Evolutionary conservation across 2,329 filamentous ascomycete species (phyloP).

Genomic region (Ophiostoma sp.): DNA sequence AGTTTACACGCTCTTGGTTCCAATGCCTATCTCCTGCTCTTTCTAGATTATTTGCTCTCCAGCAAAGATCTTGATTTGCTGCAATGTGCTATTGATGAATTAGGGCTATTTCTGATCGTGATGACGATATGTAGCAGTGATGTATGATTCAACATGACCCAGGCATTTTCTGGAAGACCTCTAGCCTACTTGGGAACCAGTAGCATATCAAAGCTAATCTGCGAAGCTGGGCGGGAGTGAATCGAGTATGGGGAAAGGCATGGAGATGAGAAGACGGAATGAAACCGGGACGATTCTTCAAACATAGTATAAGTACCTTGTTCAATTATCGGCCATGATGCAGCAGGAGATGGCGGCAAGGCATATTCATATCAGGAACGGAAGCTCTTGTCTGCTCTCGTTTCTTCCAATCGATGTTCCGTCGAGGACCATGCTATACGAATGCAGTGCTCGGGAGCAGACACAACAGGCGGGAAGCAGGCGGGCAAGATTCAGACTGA

Average conservation of each 20-base stretch:
- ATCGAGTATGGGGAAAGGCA: not conserved
- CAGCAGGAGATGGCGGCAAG: not conserved
- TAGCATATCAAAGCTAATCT: not conserved
- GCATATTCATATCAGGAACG: not conserved
- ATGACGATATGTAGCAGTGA: not conserved
- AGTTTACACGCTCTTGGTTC: not conserved
- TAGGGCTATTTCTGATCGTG: not conserved
- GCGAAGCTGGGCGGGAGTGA: not conserved
- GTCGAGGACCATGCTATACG: not conserved
- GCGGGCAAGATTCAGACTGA: not conserved
- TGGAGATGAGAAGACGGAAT: not conserved
- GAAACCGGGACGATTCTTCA: not conserved
- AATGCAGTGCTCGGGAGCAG: slow-evolving; percentile 4
- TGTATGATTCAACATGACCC: not conserved
- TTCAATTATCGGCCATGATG: not conserved
- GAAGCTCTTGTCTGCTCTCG: not conserved
- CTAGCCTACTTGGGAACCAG: not conserved
- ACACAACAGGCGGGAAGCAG: not conserved
- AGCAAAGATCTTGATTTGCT: not conserved
- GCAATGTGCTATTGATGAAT: not conserved
- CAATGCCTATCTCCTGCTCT: not conserved
- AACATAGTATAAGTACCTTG: not conserved
- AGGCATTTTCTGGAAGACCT: not conserved
- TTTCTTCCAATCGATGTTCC: not conserved
- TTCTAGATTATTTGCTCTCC: not conserved